These are phyloP conservation scores for Cadophora luteo-olivacea DNA, from an alignment of 2,329 filamentous ascomycete species.

Conservation along the genomic window DNA sequence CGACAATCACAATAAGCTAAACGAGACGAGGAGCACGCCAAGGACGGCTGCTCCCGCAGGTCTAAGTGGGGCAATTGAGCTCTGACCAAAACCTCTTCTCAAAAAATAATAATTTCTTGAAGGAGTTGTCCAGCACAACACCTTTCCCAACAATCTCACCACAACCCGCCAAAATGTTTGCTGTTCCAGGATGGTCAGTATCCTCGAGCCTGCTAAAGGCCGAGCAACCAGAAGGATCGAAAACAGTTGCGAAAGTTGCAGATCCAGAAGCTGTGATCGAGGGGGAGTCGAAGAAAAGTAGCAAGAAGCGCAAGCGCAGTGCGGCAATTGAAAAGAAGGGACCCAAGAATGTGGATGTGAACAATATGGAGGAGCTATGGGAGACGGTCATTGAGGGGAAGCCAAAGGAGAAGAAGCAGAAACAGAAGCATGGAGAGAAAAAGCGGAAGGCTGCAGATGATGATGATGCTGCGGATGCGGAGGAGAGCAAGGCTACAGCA, in stretches of 20 bases:
- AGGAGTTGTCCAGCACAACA: background rate
- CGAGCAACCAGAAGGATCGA: constrained; percentile 53
- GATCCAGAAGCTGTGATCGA: constrained; percentile 38
- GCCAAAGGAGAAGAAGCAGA: constrained; percentile 45
- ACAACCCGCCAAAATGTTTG: constrained; percentile 70
- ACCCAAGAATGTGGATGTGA: constrained; percentile 61
- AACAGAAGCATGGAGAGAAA: constrained; percentile 37
- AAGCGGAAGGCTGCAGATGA: constrained; percentile 39
- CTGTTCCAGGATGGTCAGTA: constrained; percentile 91
- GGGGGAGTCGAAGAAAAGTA: constrained; percentile 46
- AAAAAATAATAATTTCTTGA: constrained; percentile 19
- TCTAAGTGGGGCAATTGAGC: constrained; percentile 16
- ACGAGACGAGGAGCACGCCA: background rate
- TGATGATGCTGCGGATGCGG: constrained; percentile 39
- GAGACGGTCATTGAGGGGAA: constrained; percentile 79
- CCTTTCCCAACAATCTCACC: constrained; percentile 5
- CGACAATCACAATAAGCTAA: background rate
- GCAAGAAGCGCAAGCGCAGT: constrained; percentile 58
- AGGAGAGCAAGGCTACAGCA: constrained; percentile 36
- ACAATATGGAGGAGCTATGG: constrained; percentile 81
- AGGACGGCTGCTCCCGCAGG: constrained; percentile 1
- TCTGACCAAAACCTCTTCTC: constrained; percentile 14
- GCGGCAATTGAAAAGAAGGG: constrained; percentile 55
- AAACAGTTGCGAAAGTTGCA: constrained; percentile 30
- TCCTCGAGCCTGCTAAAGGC: constrained; percentile 73